phyloP scores from a whole-genome alignment of 202 grass and related monocot genomes.

The Panicum hallii region DNA sequence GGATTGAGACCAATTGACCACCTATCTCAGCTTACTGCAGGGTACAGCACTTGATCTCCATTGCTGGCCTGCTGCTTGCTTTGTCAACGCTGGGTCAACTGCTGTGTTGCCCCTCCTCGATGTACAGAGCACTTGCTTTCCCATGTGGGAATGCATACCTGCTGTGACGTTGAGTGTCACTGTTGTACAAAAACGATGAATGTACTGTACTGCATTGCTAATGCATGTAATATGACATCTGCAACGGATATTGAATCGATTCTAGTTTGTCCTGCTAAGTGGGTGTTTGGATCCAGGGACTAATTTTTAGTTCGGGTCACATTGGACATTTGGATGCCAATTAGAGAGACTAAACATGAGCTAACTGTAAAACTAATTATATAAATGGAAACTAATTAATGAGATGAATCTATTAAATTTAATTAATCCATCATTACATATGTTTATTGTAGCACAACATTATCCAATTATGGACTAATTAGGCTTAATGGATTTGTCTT shows the following conservation, averaged over 20 bases:
- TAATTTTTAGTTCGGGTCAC: no score
- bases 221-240: slow-evolving; percentile 30
- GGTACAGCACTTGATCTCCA: background rate
- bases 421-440: no score
- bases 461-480: no score
- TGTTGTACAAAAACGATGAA: slow-evolving; percentile 31
- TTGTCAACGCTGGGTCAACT: slow-evolving; percentile 31
- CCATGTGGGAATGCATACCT: slow-evolving; percentile 32
- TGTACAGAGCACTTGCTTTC: slow-evolving; percentile 30
- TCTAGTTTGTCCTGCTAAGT: background rate
- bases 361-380: no score
- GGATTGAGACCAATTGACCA: slow-evolving; percentile 51
- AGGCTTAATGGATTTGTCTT: no score
- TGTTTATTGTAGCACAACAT: no score
- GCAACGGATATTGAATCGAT: slow-evolving; percentile 23
- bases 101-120: slow-evolving; percentile 12
- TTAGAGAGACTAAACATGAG: no score
- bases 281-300: no score
- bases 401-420: no score
- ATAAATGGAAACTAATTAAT: no score
- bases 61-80: slow-evolving; percentile 9
- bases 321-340: no score
- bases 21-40: background rate
- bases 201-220: background rate
- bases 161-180: slow-evolving; percentile 2